These are phyloP conservation scores for Teunomyces funiuensis DNA, from an alignment of 805 yeast species.

Conservation along the genomic window DNA sequence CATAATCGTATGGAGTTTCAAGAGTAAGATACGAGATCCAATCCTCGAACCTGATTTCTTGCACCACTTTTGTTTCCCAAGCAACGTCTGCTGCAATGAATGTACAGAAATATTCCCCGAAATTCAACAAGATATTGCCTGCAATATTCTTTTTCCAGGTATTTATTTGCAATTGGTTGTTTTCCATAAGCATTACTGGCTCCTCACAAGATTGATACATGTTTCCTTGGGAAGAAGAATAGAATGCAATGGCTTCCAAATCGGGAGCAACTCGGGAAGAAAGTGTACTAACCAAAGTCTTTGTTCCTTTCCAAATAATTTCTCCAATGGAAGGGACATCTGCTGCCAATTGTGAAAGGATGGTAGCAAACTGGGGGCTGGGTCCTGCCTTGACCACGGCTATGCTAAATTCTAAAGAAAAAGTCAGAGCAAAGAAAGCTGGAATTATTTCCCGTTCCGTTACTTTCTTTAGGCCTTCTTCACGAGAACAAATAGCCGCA, in stretches of 20 bases:
- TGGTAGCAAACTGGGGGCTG: constrained; percentile 47
- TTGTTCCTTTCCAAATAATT: constrained; percentile 49
- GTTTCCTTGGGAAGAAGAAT: constrained; percentile 33
- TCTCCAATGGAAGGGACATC: constrained; percentile 77
- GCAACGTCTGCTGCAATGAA: constrained; percentile 52
- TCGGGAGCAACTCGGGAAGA: constrained; percentile 35
- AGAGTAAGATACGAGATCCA: constrained; percentile 51
- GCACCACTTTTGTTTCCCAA: constrained; percentile 42
- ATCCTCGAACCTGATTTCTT: constrained; percentile 36
- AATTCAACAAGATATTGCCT: constrained; percentile 49
- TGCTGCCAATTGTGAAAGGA: constrained; percentile 76
- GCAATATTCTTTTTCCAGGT: constrained; percentile 55
- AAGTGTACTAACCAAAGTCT: constrained; percentile 43
- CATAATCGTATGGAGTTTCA: constrained; percentile 60
- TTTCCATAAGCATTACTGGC: constrained; percentile 28
- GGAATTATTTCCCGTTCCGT: constrained; percentile 37
- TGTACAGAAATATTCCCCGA: constrained; percentile 51
- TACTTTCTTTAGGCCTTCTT: constrained; percentile 64
- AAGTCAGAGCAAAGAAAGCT: constrained; percentile 51
- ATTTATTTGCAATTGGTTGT: constrained; percentile 36
- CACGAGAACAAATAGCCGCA: constrained; percentile 79
- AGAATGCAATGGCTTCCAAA: constrained; percentile 43
- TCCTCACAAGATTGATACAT: background rate
- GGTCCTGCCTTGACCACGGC: constrained; percentile 50
- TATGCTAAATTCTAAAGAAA: constrained; percentile 48